Evolutionary conservation across 225 moss, liverwort and hornwort genomes (phyloP).

Genomic region (Marchantia polymorpha): DNA sequence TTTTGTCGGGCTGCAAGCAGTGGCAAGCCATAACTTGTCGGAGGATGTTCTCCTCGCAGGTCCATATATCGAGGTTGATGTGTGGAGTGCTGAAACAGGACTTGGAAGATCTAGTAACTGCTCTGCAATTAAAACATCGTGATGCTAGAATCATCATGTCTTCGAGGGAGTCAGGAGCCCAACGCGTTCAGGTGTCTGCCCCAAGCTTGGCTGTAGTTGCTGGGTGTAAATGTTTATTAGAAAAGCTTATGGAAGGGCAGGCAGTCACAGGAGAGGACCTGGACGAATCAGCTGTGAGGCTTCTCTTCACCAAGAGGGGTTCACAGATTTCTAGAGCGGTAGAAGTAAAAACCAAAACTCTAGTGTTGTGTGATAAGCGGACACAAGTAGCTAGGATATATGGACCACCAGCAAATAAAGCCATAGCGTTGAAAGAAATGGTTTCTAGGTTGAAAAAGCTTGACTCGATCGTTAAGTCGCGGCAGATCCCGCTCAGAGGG

Average conservation of each 20-base stretch:
- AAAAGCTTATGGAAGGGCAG: constrained; percentile 44
- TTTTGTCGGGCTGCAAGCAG: constrained; percentile 27
- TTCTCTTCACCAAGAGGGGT: constrained; percentile 39
- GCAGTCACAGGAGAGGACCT: constrained; percentile 23
- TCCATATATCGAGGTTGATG: constrained; percentile 35
- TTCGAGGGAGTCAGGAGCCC: constrained; percentile 22
- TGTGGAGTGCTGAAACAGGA: constrained; percentile 36
- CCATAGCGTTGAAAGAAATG: constrained; percentile 26
- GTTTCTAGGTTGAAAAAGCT: constrained; percentile 33
- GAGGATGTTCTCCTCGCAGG: constrained; percentile 36
- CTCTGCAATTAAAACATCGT: constrained; percentile 33
- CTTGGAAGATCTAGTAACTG: constrained; percentile 28
- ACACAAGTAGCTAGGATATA: constrained; percentile 35
- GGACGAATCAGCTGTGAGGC: constrained; percentile 27
- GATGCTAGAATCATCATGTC: constrained; percentile 27
- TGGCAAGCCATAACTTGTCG: constrained; percentile 36
- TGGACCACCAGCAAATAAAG: constrained; percentile 31
- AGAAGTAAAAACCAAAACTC: constrained; percentile 34
- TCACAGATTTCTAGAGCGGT: constrained; percentile 34
- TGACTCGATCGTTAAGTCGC: constrained; percentile 23
- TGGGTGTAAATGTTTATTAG: constrained; percentile 40
- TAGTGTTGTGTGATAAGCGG: constrained; percentile 43
- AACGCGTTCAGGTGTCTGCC: constrained; percentile 30
- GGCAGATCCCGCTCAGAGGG: constrained; percentile 35
- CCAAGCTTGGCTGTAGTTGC: constrained; percentile 39